Percentiles rank a stretch among this genome's conserved stretches.
phyloP scores from a whole-genome alignment of 108 stramenopile genomes.

The Schizochytrium sp. region DNA sequence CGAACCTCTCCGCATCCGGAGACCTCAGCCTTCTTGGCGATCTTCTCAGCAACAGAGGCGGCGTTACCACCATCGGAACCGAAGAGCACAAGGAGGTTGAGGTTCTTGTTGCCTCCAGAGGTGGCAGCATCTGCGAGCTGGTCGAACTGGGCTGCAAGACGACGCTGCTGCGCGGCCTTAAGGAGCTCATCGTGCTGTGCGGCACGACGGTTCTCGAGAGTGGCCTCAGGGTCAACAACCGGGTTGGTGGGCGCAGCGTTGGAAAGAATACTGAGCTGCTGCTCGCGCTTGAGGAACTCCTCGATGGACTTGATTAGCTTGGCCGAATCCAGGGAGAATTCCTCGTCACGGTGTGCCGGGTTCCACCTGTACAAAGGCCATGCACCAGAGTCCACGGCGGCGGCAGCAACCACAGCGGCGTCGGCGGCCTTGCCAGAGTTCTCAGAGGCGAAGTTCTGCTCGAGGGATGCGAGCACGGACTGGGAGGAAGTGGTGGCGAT shows the following conservation, averaged over 20 bases:
- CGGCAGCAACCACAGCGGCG: neutral
- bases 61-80: conserved; percentile 61
- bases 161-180: conserved; percentile 47
- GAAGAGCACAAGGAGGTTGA: conserved; percentile 58
- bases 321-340: conserved; percentile 55
- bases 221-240: neutral
- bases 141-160: conserved; percentile 47
- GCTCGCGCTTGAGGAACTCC: conserved; percentile 61
- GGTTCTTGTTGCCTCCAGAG: neutral
- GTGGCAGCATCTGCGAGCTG: conserved; percentile 36
- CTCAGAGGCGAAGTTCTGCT: neutral
- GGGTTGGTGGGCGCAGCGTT: conserved; percentile 20
- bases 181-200: conserved; percentile 46
- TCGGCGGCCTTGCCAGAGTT: neutral
- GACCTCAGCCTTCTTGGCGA: conserved; percentile 33
- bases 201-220: conserved; percentile 45
- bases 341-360: conserved; percentile 39
- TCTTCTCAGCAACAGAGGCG: conserved; percentile 40
- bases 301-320: conserved; percentile 28
- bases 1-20: conserved; percentile 48
- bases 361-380: conserved; percentile 59
- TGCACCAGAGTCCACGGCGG: conserved; percentile 32
- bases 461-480: conserved; percentile 28
- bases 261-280: conserved; percentile 57
- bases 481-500: neutral